Conservation (phyloP, 805 yeast genomes). For the Pichia nanzhaoensis region DNA sequence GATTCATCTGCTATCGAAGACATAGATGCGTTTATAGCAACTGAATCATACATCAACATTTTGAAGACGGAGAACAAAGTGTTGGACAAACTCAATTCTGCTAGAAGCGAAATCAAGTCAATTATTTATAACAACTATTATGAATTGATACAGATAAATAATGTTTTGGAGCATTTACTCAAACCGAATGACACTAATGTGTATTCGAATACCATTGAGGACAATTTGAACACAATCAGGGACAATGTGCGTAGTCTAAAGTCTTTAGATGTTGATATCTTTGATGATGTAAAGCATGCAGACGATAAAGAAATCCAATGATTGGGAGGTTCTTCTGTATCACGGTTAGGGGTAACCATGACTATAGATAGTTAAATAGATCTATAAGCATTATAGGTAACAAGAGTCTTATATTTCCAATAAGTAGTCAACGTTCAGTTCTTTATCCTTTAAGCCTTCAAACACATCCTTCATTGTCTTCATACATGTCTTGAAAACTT, state of each 20-base stretch:
- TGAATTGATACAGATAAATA: conserved; percentile 62
- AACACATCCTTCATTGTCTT: conserved; percentile 52
- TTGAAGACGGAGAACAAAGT: conserved; percentile 35
- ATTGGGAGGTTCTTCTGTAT: no score
- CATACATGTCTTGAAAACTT: conserved; percentile 49
- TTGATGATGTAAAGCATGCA: conserved; percentile 2
- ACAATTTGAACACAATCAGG: conserved; percentile 23
- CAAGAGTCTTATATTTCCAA: conserved; percentile 25
- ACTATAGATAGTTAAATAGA: not conserved
- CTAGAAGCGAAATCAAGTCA: conserved; percentile 57
- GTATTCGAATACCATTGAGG: conserved; percentile 17
- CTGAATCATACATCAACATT: conserved; percentile 28
- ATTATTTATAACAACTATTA: conserved; percentile 71
- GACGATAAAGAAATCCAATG: not conserved
- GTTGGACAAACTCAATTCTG: conserved; percentile 41
- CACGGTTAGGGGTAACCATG: conserved; percentile 7
- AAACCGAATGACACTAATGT: conserved; percentile 17
- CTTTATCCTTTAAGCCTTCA: conserved; percentile 52
- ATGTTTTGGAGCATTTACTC: conserved; percentile 39
- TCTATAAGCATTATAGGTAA: not conserved
- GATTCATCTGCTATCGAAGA: conserved; percentile 18
- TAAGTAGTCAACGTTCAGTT: conserved; percentile 69
- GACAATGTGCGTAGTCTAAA: conserved; percentile 10
- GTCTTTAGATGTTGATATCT: conserved; percentile 11
- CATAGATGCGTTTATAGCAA: conserved; percentile 28